Base-by-base conservation (phyloP, 352 stramenopile genomes). In the Phytophthora podocarpi region DNA sequence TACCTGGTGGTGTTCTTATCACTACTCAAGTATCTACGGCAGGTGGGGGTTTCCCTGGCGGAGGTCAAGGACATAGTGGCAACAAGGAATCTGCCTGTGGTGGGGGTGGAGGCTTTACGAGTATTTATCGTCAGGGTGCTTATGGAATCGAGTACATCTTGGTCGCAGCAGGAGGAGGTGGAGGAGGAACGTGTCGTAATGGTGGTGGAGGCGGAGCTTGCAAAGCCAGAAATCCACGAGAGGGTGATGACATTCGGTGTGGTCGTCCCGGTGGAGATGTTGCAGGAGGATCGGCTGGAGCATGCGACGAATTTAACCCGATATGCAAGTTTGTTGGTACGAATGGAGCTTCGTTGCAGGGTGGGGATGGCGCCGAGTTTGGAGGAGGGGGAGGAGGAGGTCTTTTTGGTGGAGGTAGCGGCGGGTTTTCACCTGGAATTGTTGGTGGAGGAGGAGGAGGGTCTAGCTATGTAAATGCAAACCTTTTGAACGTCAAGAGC, bases 81-180 rank as follows among this genome's bases (percentile, higher is more conserved):
- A 93, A 93, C 43, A 90, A 87, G 16, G 76, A 89, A 54, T 80
- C 66, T 35, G 80, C 82, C 0, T 90, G 82, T 39, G 84, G 84
- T 15, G 82, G 80, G 0, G 84, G 84, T 1, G 82, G 84, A 23
- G 84, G 84, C 2, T 90, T 84, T 54, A 91, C 82, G 18, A 88
- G 78, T 45, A 70, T 93, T 34, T 88, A 88, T 43, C 71, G 84
- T 4, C 67, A 90, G 31, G 72, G 78, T 27, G 76, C 84, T 2
- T 88, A 74, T 27, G 82, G 84, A 1, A 81, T 87, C 49, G 74
- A 90, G 68, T 87, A 87, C 42, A 61, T 93, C 26, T 36, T 91
- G 42, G 76, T 93, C 16, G 84, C 78, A 27, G 84, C 54, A 7
- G 82, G 82, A 16, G 84, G 84, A 1, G 84, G 84, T 2, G 84